A percentile compares a stretch with the other conserved stretches of the same genome.
These are phyloP conservation scores for Eragrostis tef DNA, from an alignment of 202 grass and related monocot genomes.

Conservation along the genomic window DNA sequence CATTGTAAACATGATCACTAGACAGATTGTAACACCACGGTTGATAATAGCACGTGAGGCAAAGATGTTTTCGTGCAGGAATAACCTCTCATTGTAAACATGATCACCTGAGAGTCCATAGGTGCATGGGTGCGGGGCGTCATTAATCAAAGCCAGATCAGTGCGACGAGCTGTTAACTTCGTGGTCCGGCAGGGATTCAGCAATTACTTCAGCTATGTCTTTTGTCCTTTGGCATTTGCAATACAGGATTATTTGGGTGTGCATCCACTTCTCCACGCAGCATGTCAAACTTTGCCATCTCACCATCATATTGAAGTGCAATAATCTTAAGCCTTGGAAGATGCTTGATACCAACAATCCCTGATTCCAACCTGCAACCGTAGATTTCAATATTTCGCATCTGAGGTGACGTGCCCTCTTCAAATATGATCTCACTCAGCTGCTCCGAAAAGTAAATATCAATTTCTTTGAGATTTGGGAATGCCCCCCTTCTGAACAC, in stretches of 20 bases:
- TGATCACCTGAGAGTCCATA: too few relatives aligned
- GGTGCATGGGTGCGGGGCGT: too few relatives aligned
- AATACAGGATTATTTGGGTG: constrained; percentile 35
- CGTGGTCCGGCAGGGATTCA: too few relatives aligned
- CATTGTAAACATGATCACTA: too few relatives aligned
- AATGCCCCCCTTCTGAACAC: constrained; percentile 31
- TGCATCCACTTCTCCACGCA: constrained; percentile 1
- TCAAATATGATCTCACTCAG: constrained; percentile 16
- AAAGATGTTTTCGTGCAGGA: too few relatives aligned
- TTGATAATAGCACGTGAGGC: too few relatives aligned
- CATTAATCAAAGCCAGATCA: too few relatives aligned
- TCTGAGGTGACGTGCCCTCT: constrained; percentile 3
- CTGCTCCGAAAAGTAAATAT: constrained; percentile 1
- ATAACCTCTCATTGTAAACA: too few relatives aligned
- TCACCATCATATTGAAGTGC: background rate
- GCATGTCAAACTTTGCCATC: constrained; percentile 3
- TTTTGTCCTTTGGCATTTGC: background rate
- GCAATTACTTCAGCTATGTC: too few relatives aligned
- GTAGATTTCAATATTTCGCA: constrained; percentile 16
- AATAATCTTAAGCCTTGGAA: constrained; percentile 29
- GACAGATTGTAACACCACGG: too few relatives aligned
- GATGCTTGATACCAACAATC: constrained; percentile 31
- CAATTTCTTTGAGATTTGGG: constrained; percentile 8
- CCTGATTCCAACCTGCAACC: constrained; percentile 19
- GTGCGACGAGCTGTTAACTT: too few relatives aligned